These are phyloP conservation scores for Metarhizium sp. DNA, from an alignment of 2,329 filamentous ascomycete species.

Conservation along the genomic window DNA sequence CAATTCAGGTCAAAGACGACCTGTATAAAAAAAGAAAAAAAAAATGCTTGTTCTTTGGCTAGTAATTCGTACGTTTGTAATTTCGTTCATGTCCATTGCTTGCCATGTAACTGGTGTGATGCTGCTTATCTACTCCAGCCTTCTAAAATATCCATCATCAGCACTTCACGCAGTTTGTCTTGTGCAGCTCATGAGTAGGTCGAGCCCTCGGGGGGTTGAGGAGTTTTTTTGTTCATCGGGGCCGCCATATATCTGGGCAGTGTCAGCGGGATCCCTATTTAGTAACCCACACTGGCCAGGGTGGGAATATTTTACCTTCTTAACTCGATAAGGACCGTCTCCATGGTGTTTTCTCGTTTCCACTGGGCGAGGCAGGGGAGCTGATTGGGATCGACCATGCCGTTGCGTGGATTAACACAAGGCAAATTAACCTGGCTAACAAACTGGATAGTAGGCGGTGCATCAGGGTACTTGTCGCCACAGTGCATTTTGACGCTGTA, in stretches of 20 bases:
- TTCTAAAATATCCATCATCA: background rate
- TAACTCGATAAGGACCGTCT: slow-evolving; percentile 82
- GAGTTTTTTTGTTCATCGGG: slow-evolving; percentile 85
- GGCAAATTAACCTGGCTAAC: slow-evolving; percentile 94
- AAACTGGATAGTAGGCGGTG: slow-evolving; percentile 84
- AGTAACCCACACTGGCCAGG: background rate
- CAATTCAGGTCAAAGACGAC: background rate
- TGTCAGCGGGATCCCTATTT: background rate
- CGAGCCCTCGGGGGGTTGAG: slow-evolving; percentile 83
- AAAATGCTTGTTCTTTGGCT: background rate
- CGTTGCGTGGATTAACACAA: slow-evolving; percentile 73
- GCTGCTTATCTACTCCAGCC: background rate
- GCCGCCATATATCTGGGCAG: slow-evolving; percentile 77
- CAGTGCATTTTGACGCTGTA: slow-evolving; percentile 98
- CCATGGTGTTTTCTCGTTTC: slow-evolving; percentile 92
- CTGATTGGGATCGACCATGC: slow-evolving; percentile 75
- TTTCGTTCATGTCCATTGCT: background rate
- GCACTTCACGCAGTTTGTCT: background rate
- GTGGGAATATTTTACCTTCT: slow-evolving; percentile 46
- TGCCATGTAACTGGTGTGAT: background rate
- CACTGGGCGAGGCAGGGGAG: slow-evolving; percentile 81
- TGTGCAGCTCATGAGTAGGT: slow-evolving; percentile 25
- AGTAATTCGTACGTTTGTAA: background rate
- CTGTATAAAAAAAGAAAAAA: background rate
- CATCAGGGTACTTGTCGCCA: slow-evolving; percentile 78